These are phyloP conservation scores for Chenopodium suecicum DNA, from an alignment of 148 eudicot species.

Conservation along the genomic window DNA sequence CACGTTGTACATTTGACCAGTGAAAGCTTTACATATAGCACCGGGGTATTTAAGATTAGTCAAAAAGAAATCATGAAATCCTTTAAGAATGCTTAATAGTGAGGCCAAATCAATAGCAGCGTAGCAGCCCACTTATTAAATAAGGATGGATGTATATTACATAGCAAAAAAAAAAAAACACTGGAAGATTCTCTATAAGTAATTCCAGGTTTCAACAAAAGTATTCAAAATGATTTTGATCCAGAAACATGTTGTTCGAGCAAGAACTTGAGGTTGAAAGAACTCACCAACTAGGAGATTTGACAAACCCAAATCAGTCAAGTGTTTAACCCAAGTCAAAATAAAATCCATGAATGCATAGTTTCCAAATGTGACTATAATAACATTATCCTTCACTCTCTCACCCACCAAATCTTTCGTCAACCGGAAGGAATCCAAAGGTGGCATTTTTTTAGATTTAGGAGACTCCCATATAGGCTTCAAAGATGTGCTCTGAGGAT, in stretches of 20 bases:
- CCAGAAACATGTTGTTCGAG: background rate
- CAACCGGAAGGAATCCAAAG: slow-evolving; percentile 59
- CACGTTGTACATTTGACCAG: background rate
- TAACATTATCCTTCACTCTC: slow-evolving; percentile 74
- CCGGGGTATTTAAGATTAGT: background rate
- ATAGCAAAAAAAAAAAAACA: background rate
- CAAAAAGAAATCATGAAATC: background rate
- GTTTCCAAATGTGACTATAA: slow-evolving; percentile 90
- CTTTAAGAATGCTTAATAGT: background rate
- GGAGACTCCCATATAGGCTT: slow-evolving; percentile 63
- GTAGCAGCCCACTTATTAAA: background rate
- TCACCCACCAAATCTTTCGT: slow-evolving; percentile 72
- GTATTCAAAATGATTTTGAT: background rate
- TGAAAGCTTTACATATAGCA: background rate
- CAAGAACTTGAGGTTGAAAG: background rate
- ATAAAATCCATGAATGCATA: slow-evolving; percentile 98
- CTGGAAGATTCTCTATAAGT: background rate
- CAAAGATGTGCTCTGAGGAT: slow-evolving; percentile 25
- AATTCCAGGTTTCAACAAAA: background rate
- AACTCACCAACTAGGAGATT: slow-evolving; percentile 88
- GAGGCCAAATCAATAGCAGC: background rate
- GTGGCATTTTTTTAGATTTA: slow-evolving; percentile 60
- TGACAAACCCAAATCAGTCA: slow-evolving; percentile 76
- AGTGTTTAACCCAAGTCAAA: slow-evolving; percentile 88
- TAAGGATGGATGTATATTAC: background rate